phyloP scores from a whole-genome alignment of 495 filamentous ascomycete genomes.

The Peziza echinospora region DNA sequence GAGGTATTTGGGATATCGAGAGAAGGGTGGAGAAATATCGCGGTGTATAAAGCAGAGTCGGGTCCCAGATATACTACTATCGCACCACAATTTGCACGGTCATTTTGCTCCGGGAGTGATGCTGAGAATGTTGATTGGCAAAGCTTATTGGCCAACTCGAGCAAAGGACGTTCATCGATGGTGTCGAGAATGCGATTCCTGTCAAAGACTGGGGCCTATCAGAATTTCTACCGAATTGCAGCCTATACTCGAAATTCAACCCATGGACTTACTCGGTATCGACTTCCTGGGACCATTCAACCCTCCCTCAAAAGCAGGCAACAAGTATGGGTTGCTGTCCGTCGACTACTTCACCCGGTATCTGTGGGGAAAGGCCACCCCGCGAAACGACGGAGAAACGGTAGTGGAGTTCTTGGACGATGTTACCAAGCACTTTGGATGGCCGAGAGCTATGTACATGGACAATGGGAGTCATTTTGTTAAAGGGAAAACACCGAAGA shows the following conservation, averaged over 20 bases:
- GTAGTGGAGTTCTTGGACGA: background rate
- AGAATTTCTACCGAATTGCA: background rate
- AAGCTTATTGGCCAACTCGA: no score
- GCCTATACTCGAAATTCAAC: background rate
- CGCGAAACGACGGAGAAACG: background rate
- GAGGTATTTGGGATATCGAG: background rate
- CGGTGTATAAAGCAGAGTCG: background rate
- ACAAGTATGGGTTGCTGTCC: background rate
- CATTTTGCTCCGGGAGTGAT: no score
- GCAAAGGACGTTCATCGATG: no score
- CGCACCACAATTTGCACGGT: no score
- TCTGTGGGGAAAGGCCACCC: background rate
- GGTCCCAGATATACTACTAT: no score
- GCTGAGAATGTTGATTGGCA: no score
- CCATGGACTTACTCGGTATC: conserved; percentile 1
- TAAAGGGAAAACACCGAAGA: background rate
- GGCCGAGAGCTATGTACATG: background rate
- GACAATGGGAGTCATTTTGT: conserved; percentile 3
- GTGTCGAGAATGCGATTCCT: no score
- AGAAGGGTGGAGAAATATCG: background rate
- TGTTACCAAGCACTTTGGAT: background rate
- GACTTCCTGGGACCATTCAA: background rate
- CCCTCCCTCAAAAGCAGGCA: background rate
- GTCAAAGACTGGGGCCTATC: background rate
- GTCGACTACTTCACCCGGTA: background rate